Evolutionary conservation across 2,329 filamentous ascomycete species (phyloP), one percentile per base, ranked within the genome.

Genomic region (Cordyceps cateniannulata): DNA sequence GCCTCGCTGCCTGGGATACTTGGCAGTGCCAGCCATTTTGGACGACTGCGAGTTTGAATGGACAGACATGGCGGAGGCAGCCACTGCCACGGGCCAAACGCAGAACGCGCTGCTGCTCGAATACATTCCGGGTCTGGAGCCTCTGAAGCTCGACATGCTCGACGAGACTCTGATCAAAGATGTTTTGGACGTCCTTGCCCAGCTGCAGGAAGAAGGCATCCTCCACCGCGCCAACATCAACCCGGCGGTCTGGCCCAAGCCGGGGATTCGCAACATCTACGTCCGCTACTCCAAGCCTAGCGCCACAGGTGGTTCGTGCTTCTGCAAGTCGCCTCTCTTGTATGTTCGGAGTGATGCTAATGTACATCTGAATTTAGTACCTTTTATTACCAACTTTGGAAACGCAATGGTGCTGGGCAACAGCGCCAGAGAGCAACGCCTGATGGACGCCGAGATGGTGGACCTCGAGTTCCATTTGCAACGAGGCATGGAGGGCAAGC

Each of bases 91-190:
- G 40, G 38, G 51, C 16, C 35, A 54, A 24, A 55, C 52, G 24
- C 52, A 45, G 40, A 59, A 59, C 16, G 55, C 44, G n/a, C 55
- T 59, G 55, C 22, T 59, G 22, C 47, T 59, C 20, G 55, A 59
- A 22, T 51, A 59, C 35, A 59, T 59, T 6, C 55, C 55, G 6
- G 47, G 35, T 2, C 40, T 45, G 38, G 48, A 25, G 35, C 38
- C 57, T 32, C 7, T 45, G 3, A 24, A 25, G 12, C 14, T 24
- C 10, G 14, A 52, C 5, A 45, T 32, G 35, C 45, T 47, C 7
- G 25, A 52, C 22, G 48, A 22, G 16, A 18, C 27, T 14, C 20
- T 59, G 12, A 29, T 42, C 3, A 38, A 20, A 8, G 57, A 52
- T 16, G 35, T 52, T n/a, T 18, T 59, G 10, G 32, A 59, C 6